These are phyloP conservation scores for Rutidosis leptorrhynchoides DNA, from an alignment of 129 eudicot genomes.

Conservation along the genomic window DNA sequence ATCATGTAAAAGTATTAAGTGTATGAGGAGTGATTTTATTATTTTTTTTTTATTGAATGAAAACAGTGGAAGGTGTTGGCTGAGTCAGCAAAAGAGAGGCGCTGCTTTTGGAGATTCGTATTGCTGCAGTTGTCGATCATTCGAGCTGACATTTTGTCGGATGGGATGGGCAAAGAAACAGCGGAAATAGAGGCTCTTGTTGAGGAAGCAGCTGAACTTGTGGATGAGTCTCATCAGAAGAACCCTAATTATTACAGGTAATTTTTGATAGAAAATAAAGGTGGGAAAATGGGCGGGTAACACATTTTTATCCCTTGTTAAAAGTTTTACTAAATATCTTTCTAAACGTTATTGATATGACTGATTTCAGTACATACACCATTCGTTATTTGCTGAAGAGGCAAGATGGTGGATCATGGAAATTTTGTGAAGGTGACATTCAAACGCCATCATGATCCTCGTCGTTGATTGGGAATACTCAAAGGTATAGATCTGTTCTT, in stretches of 20 bases:
- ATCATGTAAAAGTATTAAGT: neutral
- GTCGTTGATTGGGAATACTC: conserved; percentile 5
- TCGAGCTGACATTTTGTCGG: conserved; percentile 60
- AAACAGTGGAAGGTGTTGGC: conserved; percentile 88
- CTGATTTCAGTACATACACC: conserved; percentile 65
- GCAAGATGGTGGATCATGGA: conserved; percentile 87
- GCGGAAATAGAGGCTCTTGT: conserved; percentile 89
- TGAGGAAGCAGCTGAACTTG: conserved; percentile 99
- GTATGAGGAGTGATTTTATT: neutral
- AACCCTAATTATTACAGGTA: conserved; percentile 96
- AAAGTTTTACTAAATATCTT: neutral
- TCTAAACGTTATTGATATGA: neutral
- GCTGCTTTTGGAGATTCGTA: conserved; percentile 92
- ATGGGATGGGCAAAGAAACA: conserved; percentile 62
- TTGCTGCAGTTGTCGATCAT: conserved; percentile 69
- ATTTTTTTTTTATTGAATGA: neutral
- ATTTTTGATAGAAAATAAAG: conserved; percentile 10
- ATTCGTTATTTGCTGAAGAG: conserved; percentile 68
- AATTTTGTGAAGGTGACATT: conserved; percentile 71
- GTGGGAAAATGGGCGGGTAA: neutral
- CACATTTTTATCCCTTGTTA: neutral
- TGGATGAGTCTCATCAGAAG: conserved; percentile 62
- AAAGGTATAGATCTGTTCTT: conserved; percentile 18
- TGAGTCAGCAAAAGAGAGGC: conserved; percentile 65
- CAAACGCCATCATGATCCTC: conserved; percentile 44